A percentile compares a stretch with the other conserved stretches of the same genome.
These are phyloP conservation scores for Fusarium stilboides DNA, from an alignment of 2,329 filamentous ascomycete genomes.

Conservation along the genomic window DNA sequence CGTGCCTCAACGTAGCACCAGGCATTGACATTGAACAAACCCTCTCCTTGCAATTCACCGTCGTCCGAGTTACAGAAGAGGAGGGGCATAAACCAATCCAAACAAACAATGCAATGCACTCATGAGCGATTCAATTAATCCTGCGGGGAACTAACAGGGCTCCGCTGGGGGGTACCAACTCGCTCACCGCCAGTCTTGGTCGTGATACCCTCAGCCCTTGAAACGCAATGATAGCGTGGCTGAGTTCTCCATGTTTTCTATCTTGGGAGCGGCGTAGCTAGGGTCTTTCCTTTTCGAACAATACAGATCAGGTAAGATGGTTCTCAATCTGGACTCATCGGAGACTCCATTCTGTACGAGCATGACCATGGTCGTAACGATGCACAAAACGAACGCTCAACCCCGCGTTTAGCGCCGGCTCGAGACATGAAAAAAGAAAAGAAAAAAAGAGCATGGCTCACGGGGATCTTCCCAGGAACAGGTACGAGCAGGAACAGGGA, in stretches of 20 bases:
- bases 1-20: constrained; percentile 10
- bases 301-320: neutral
- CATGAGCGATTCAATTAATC: constrained; percentile 23
- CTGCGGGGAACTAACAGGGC: constrained; percentile 31
- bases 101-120: constrained; percentile 35
- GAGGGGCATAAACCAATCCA: constrained; percentile 12
- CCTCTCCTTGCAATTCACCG: constrained; percentile 19
- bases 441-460: constrained; percentile 29
- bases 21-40: constrained; percentile 18
- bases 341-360: neutral
- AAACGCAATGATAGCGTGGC: constrained; percentile 36
- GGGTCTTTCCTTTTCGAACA: neutral
- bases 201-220: constrained; percentile 41
- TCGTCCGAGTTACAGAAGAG: constrained; percentile 44
- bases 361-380: neutral
- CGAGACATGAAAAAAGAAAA: constrained; percentile 20
- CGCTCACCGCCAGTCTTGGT: constrained; percentile 43
- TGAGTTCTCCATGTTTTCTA: constrained; percentile 35
- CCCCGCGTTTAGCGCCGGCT: constrained; percentile 51
- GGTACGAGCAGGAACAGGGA: constrained; percentile 3
- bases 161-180: constrained; percentile 27
- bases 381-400: constrained; percentile 21
- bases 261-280: constrained; percentile 44
- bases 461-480: constrained; percentile 38
- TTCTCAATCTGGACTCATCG: neutral